Evolutionary conservation across 805 yeast species (phyloP).

Genomic region (Nakazawaea ernobii): DNA sequence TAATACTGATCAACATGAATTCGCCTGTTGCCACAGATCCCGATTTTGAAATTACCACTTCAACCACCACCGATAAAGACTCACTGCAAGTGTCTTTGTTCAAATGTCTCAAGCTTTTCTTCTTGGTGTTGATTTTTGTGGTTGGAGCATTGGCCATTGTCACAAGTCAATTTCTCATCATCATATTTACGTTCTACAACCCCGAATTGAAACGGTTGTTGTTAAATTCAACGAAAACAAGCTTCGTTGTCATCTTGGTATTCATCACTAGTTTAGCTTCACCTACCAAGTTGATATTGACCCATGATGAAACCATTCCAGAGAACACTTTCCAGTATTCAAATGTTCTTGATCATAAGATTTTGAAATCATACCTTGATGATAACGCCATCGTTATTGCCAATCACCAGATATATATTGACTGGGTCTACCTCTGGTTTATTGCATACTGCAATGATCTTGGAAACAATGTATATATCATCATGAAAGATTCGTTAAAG

Average conservation of each 20-base stretch:
- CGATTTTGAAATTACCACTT: neutral
- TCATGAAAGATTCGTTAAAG: conserved; percentile 70
- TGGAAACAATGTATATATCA: conserved; percentile 61
- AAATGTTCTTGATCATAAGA: conserved; percentile 17
- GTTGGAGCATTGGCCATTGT: conserved; percentile 40
- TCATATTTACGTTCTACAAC: conserved; percentile 24
- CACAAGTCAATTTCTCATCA: conserved; percentile 38
- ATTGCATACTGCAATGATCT: conserved; percentile 61
- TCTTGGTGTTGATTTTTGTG: conserved; percentile 21
- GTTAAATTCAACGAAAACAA: conserved; percentile 49
- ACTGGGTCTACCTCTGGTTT: conserved; percentile 93
- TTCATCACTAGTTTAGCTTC: conserved; percentile 44
- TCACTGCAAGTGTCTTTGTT: conserved; percentile 17
- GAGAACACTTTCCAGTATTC: conserved; percentile 24
- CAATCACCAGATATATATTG: conserved; percentile 93
- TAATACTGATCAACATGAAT: no score
- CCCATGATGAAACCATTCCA: conserved; percentile 37
- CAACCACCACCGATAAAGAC: neutral
- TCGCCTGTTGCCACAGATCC: no score
- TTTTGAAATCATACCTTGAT: conserved; percentile 17
- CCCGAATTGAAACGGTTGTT: conserved; percentile 32
- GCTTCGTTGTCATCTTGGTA: conserved; percentile 50
- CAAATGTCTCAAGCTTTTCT: conserved; percentile 19
- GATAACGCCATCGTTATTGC: conserved; percentile 50
- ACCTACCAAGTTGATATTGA: conserved; percentile 46